Evolutionary conservation across 495 filamentous ascomycete genomes (phyloP).

Genomic region (Aspergillus taichungensis): DNA sequence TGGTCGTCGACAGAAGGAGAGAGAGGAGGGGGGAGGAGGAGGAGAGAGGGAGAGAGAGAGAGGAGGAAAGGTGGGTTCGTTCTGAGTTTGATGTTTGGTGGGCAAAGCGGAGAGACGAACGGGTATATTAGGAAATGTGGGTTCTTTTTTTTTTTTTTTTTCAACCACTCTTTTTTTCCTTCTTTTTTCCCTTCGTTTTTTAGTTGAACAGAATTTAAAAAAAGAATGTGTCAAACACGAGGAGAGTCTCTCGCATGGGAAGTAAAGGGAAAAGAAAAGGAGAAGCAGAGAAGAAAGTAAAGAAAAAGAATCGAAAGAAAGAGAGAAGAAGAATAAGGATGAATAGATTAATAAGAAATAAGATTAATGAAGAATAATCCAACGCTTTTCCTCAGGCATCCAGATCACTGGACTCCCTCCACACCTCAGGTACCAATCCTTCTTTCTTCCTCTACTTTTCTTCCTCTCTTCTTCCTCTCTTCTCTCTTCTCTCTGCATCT

Average conservation of each 20-base stretch:
- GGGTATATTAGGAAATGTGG: constrained; percentile 13
- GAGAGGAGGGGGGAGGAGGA: constrained; percentile 2
- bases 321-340: constrained; percentile 2
- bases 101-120: constrained; percentile 6
- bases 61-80: constrained; percentile 4
- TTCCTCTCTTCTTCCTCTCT: background rate
- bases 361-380: background rate
- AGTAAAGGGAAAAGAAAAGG: constrained; percentile 11
- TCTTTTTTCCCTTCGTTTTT: constrained; percentile 9
- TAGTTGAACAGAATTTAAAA: no score
- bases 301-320: constrained; percentile 1
- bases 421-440: background rate
- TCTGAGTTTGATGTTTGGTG: constrained; percentile 1
- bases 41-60: constrained; percentile 11
- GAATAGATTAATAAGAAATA: background rate
- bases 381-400: background rate
- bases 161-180: constrained; percentile 6
- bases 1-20: background rate
- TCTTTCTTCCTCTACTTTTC: background rate
- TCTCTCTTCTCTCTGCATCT: background rate
- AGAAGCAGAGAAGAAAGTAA: constrained; percentile 1
- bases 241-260: constrained; percentile 26
- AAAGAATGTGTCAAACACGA: constrained; percentile 47
- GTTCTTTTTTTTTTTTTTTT: constrained; percentile 1
- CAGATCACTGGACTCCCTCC: constrained; percentile 4